Percentiles rank a stretch among this genome's conserved stretches.
phyloP scores from a whole-genome alignment of 495 filamentous ascomycete genomes.

The Schizothecium vesticola region DNA sequence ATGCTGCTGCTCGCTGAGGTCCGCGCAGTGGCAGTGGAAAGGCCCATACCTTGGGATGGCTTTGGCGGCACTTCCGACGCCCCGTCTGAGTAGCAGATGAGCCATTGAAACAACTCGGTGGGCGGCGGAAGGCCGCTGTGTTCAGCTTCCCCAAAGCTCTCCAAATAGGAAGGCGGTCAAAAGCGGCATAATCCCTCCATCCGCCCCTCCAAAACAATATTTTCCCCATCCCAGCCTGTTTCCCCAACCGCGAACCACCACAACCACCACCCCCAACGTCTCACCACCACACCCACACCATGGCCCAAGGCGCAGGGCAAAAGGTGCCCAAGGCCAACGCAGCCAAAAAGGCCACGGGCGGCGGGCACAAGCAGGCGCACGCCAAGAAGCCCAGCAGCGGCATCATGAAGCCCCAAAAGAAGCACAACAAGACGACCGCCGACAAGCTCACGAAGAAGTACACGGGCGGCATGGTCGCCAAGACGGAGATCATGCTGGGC shows the following conservation, averaged over 20 bases:
- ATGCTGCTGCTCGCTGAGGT: too few species aligned
- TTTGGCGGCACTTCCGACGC: not conserved
- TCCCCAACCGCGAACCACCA: not conserved
- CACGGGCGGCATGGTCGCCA: slow-evolving; percentile 36
- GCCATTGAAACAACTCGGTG: not conserved
- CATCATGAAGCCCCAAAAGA: slow-evolving; percentile 30
- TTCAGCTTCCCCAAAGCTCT: not conserved
- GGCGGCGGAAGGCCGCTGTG: not conserved
- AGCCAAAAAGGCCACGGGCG: slow-evolving; percentile 1
- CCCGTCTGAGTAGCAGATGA: not conserved
- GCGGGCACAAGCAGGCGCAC: slow-evolving; percentile 22
- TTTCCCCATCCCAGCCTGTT: slow-evolving; percentile 1
- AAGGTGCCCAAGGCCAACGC: slow-evolving; percentile 28
- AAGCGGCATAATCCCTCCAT: not conserved
- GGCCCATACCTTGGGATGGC: not conserved
- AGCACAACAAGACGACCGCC: slow-evolving; percentile 33
- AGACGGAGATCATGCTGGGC: slow-evolving; percentile 44
- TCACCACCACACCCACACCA: slow-evolving; percentile 12
- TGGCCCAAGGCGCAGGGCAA: slow-evolving; percentile 45
- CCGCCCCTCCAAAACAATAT: not conserved
- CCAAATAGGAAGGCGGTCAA: not conserved
- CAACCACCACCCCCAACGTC: not conserved
- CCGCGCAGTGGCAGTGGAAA: not conserved
- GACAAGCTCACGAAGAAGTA: slow-evolving; percentile 41
- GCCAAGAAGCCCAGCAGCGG: slow-evolving; percentile 15